phyloP scores from a whole-genome alignment of 1,284 basidiomycete species.

The Chondrostereum purpureum region DNA sequence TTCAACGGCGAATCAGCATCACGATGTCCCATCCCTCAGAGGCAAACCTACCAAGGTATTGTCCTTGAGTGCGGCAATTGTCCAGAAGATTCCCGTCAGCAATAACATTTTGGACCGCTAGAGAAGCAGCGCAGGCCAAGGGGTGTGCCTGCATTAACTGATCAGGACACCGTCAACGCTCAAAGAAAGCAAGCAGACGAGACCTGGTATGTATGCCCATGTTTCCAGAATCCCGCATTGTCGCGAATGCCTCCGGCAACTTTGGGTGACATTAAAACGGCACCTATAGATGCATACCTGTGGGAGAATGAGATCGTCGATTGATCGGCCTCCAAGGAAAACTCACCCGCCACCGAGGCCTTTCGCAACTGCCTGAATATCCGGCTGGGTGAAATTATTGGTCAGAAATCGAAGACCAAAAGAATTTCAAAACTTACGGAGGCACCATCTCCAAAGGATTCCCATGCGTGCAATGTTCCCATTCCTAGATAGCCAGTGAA shows the following conservation, averaged over 20 bases:
- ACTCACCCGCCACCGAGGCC: conserved; percentile 3
- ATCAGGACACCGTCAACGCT: not conserved
- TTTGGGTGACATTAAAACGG: not conserved
- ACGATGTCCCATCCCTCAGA: not conserved
- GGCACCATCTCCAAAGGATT: conserved; percentile 70
- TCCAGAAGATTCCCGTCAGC: conserved; percentile 60
- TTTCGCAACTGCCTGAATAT: conserved; percentile 73
- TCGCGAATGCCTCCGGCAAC: conserved; percentile 4
- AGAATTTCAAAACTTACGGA: conserved; percentile 25
- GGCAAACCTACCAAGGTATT: conserved; percentile 39
- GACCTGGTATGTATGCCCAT: conserved; percentile 3
- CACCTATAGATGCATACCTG: conserved; percentile 3
- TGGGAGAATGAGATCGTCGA: not conserved
- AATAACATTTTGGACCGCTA: conserved; percentile 76
- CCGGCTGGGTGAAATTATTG: conserved; percentile 37
- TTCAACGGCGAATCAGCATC: not conserved
- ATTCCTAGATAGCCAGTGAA: conserved; percentile 56
- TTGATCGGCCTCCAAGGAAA: not conserved
- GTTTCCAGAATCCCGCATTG: conserved; percentile 1
- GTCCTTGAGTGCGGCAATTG: conserved; percentile 58
- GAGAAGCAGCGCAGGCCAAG: conserved; percentile 66
- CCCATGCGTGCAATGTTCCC: conserved; percentile 83
- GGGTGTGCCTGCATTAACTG: conserved; percentile 50
- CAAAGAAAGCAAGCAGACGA: not conserved
- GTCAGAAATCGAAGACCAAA: not conserved